Base-by-base conservation (phyloP, 345 rosid species). In the Cardiospermum halicacabum region DNA sequence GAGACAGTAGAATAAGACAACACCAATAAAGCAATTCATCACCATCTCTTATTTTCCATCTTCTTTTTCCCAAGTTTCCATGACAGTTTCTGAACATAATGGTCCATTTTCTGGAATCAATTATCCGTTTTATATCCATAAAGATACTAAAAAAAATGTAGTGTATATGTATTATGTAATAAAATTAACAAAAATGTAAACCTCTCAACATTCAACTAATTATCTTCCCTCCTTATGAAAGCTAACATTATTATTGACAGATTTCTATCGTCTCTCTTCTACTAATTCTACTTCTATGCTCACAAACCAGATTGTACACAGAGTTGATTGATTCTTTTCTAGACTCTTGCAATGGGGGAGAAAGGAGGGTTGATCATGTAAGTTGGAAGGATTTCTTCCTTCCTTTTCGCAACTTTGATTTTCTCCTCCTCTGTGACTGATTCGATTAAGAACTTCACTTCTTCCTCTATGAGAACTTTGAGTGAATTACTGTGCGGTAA, bases 321-420 rank as follows among this genome's bases (percentile, higher is more conserved):
- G 37, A n/a, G 65, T 45, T 69, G 78, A 88, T 67, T 83, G 47
- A 26, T 58, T 58, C 74, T n/a, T n/a, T n/a, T n/a, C n/a, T 82
- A 94, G 65, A 91, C 97, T 40, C 97, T 76, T 40, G 96, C 75
- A 25, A 94, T 87, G 0, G 99, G 99, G 47, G 97, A 89, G 78
- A 91, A 88, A 1, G 99, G 96, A 28, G 97, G 97, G 67, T 87
- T 82, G 12, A 86, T 78, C 64, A 74, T 69, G 58, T 82, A 94
- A 11, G 95, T 77, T 30, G 80, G 79, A 57, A 88, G 82, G 45
- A 66, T 70, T 22, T 69, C 85, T 71, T 81, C 78, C 28, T 54
- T 51, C 34, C 34, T 85, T 66, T 66, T 83, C 40, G 74, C 60
- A 31, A 51, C 69, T 60, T 74, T 86, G 74, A 62, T 81, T 48